phyloP scores from a whole-genome alignment of 257 asterid genomes.

The Avicennia marina region DNA sequence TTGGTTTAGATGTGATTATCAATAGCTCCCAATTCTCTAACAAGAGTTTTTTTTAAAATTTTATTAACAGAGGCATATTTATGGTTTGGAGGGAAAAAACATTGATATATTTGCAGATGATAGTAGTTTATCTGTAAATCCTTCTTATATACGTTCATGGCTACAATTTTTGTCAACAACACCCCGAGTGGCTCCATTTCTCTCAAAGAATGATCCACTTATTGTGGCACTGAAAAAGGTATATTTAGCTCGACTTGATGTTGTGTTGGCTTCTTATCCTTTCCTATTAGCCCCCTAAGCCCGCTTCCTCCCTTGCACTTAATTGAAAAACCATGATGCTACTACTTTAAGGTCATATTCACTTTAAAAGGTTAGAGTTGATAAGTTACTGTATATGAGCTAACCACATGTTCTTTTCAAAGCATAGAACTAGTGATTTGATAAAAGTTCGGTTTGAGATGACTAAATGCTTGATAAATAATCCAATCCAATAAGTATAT shows the following conservation, averaged over 20 bases:
- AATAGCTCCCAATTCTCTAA: constrained; percentile 14
- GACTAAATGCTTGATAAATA: no score
- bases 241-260: constrained; percentile 1
- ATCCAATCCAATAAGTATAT: no score
- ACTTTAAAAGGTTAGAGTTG: no score
- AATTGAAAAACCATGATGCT: no score
- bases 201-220: constrained; percentile 66
- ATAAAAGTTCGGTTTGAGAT: no score
- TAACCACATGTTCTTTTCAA: no score
- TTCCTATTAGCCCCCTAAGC: neutral
- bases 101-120: constrained; percentile 68
- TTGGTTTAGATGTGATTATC: neutral
- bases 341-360: no score
- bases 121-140: constrained; percentile 81
- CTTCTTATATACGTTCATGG: constrained; percentile 81
- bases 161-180: constrained; percentile 71
- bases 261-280: constrained; percentile 6
- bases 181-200: constrained; percentile 81
- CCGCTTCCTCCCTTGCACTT: neutral
- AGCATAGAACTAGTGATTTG: no score
- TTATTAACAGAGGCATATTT: constrained; percentile 67
- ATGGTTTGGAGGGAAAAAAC: constrained; percentile 56
- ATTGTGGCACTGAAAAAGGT: constrained; percentile 83
- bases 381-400: no score
- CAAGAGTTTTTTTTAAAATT: constrained; percentile 6